A percentile compares a stretch with the other conserved stretches of the same genome.
Evolutionary conservation across 805 yeast genomes (phyloP).

Genomic region (Diddensiella caesifluorescens): DNA sequence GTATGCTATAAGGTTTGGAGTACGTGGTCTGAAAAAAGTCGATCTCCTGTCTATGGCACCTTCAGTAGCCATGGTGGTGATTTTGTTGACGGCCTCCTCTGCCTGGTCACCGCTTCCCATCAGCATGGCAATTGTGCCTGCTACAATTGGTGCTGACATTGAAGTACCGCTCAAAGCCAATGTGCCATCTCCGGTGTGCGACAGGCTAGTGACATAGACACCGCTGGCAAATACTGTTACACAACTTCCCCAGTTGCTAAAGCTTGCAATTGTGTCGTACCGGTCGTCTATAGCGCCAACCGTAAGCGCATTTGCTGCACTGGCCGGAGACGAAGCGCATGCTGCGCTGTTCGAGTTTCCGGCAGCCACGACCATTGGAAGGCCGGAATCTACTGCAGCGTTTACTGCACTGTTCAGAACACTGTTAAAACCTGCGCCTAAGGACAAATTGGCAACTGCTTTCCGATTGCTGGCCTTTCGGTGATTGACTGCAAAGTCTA

Average conservation of each 20-base stretch:
- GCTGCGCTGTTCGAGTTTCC: constrained; percentile 79
- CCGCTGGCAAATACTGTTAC: constrained; percentile 85
- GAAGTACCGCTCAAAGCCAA: constrained; percentile 28
- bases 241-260: constrained; percentile 86
- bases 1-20: constrained; percentile 26
- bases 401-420: constrained; percentile 70
- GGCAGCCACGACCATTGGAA: constrained; percentile 57
- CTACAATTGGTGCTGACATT: constrained; percentile 29
- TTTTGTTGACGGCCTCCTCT: constrained; percentile 23
- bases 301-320: constrained; percentile 65
- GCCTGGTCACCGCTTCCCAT: constrained; percentile 30
- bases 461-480: constrained; percentile 19
- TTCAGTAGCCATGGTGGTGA: constrained; percentile 20
- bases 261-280: constrained; percentile 61
- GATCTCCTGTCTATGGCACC: constrained; percentile 28
- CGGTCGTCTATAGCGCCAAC: constrained; percentile 87
- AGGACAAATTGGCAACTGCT: constrained; percentile 73
- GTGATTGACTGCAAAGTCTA: constrained; percentile 32
- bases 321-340: constrained; percentile 77
- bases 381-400: constrained; percentile 68
- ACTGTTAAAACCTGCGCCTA: constrained; percentile 66
- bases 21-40: constrained; percentile 24
- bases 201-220: constrained; percentile 43
- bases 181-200: constrained; percentile 20
- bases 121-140: constrained; percentile 27